phyloP scores from a whole-genome alignment of 2,329 filamentous ascomycete species.

The Chaetomium sp. region DNA sequence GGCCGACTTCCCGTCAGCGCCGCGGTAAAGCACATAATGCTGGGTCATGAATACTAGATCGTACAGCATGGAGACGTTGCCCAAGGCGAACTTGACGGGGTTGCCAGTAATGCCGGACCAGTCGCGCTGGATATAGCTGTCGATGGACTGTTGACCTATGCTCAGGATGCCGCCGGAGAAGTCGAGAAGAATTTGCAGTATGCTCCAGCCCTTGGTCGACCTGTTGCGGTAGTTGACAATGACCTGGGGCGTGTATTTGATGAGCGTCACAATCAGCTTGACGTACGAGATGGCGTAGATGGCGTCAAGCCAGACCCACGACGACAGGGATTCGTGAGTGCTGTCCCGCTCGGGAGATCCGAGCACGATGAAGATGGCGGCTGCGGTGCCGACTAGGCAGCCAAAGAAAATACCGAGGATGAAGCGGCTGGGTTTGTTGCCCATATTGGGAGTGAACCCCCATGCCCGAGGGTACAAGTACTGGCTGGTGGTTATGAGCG shows the following conservation, averaged over 20 bases:
- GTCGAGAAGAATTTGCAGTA: constrained; percentile 81
- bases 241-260: constrained; percentile 92
- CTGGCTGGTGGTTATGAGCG: constrained; percentile 73
- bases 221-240: constrained; percentile 80
- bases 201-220: constrained; percentile 87
- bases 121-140: constrained; percentile 80
- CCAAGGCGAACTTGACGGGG: constrained; percentile 83
- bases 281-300: constrained; percentile 77
- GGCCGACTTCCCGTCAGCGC: constrained; percentile 36
- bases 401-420: constrained; percentile 72
- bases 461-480: constrained; percentile 71
- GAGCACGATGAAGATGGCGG: constrained; percentile 52
- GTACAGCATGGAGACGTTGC: constrained; percentile 83
- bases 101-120: constrained; percentile 93
- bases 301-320: constrained; percentile 65
- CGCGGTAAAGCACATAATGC: constrained; percentile 78
- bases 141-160: constrained; percentile 77
- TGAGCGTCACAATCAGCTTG: constrained; percentile 82
- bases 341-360: constrained; percentile 41
- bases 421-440: constrained; percentile 58
- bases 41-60: constrained; percentile 85
- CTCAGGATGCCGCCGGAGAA: constrained; percentile 80
- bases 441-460: constrained; percentile 67
- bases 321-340: constrained; percentile 44
- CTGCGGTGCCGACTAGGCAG: constrained; percentile 62